Evolutionary conservation across 495 filamentous ascomycete species (phyloP), one percentile per base, ranked within the genome.

Genomic region (Xylaria bambusicola): DNA sequence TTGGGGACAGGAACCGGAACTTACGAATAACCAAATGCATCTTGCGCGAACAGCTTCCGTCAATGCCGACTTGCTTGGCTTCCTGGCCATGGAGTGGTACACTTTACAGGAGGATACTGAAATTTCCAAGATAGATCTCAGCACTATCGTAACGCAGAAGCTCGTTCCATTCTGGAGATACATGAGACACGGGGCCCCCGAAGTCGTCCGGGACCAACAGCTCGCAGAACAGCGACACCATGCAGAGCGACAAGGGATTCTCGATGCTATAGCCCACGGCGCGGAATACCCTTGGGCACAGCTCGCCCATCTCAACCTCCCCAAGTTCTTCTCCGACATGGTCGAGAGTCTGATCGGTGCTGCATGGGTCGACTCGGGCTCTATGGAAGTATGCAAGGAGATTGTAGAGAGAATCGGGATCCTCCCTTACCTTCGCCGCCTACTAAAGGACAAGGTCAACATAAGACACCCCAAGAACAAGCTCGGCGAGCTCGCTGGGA

Each of bases 61-160:
- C 36, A 97, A 96, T 68, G 90, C 82, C 0, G 81, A 94, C 61
- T 86, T 97, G 60, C 84, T 98, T n/a, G 90, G 85, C n/a, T 97
- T 94, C 71, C 63, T 93, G 10, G 87, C 85, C 58, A 84, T 96
- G 77, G 76, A 81, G 52, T 78, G 71, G 75, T 58, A 60, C 52
- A 65, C 78, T 41, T 44, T 68, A 6, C 58, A 76, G 59, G 68
- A 73, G 42, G 36, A 50, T 8, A 62, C 66, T 31, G 62, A 74
- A 10, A 62, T 75, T 24, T 55, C 54, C 0, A 33, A 59, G 15
- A 48, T 21, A 6, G 44, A 49, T 20, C 48, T 48, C n/a, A 46
- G 41, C 1, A 60, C 31, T 1, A 47, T 47, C 24, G 63, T 27
- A 58, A 65, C 63, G 20, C 65, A 57, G 20, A 62, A 65, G 10